phyloP scores from a whole-genome alignment of 495 filamentous ascomycete species.

The Venustampulla echinocandica region DNA sequence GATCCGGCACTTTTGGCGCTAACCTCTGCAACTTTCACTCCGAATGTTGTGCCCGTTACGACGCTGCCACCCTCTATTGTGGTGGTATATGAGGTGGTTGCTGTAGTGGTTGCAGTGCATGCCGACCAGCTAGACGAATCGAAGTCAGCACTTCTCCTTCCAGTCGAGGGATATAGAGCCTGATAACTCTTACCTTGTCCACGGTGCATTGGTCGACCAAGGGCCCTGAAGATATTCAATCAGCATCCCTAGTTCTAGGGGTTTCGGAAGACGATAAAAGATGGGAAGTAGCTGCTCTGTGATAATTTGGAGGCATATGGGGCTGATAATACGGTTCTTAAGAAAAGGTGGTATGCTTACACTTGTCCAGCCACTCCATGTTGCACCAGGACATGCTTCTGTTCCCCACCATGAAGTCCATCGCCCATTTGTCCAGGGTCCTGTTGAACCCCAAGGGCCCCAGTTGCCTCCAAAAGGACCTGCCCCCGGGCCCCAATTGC shows the following conservation, averaged over 20 bases:
- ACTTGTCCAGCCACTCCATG: slow-evolving; percentile 1
- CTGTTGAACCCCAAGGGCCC: slow-evolving; percentile 1
- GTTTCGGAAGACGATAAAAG: too few relatives aligned
- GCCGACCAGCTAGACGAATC: too few relatives aligned
- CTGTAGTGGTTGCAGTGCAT: slow-evolving; percentile 1
- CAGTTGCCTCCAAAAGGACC: slow-evolving; percentile 1
- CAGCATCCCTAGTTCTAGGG: too few relatives aligned
- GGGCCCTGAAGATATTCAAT: too few relatives aligned
- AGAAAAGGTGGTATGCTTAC: too few relatives aligned
- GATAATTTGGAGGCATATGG: too few relatives aligned
- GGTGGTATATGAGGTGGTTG: background rate
- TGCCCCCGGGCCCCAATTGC: background rate
- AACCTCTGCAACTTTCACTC: slow-evolving; percentile 1
- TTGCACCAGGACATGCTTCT: background rate
- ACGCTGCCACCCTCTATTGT: background rate
- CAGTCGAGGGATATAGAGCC: background rate
- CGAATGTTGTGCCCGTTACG: background rate
- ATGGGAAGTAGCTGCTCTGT: too few relatives aligned
- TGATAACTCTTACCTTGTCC: background rate
- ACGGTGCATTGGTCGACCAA: background rate
- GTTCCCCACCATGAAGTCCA: background rate
- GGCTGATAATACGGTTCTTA: too few relatives aligned
- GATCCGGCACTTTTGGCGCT: too few relatives aligned
- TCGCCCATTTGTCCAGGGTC: background rate
- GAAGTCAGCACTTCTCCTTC: background rate